phyloP scores from a whole-genome alignment of 108 stramenopile genomes.

The Skeletonema costatum region DNA sequence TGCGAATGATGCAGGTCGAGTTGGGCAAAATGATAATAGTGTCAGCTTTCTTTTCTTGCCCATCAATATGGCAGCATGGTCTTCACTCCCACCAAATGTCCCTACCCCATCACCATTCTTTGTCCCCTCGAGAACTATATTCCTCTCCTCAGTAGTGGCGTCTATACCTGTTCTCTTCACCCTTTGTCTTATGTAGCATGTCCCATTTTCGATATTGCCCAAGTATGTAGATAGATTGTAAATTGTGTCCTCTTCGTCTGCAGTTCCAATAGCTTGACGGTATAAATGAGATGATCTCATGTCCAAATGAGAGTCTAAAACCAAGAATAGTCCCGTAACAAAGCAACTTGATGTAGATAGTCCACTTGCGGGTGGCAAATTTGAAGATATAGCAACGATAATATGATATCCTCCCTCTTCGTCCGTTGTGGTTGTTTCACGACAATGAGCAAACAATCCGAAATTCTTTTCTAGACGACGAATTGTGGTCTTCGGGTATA shows the following conservation, averaged over 20 bases:
- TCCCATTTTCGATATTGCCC: constrained; percentile 35
- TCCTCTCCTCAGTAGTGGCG: background rate
- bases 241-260: background rate
- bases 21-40: constrained; percentile 28
- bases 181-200: background rate
- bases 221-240: constrained; percentile 31
- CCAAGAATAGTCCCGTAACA: constrained; percentile 26
- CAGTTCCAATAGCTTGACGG: constrained; percentile 27
- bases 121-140: constrained; percentile 17
- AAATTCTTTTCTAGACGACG: constrained; percentile 27
- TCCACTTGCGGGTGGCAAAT: constrained; percentile 31
- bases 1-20: constrained; percentile 11
- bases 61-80: constrained; percentile 33
- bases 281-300: background rate
- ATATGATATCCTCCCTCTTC: constrained; percentile 8
- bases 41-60: constrained; percentile 5
- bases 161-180: background rate
- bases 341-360: constrained; percentile 29
- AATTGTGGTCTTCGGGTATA: constrained; percentile 13
- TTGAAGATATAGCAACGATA: constrained; percentile 18
- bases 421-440: background rate
- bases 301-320: constrained; percentile 9
- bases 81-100: constrained; percentile 37
- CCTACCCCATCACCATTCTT: constrained; percentile 22
- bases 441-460: constrained; percentile 7